Evolutionary conservation across 2,329 filamentous ascomycete genomes (phyloP), one percentile per base, ranked within the genome.

Genomic region (Fusarium robinianum): DNA sequence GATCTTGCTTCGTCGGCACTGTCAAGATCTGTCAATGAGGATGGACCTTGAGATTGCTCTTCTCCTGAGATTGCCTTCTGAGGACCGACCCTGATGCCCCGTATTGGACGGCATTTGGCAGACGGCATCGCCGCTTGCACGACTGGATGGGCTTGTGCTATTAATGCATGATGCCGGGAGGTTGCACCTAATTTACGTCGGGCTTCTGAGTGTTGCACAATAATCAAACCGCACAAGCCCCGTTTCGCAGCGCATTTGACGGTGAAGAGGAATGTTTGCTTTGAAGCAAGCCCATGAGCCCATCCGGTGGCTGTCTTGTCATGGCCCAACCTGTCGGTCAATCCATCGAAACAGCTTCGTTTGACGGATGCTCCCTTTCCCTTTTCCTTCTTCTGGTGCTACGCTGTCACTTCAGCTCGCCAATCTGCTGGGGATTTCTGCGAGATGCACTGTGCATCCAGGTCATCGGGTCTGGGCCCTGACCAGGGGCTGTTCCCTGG

Each of bases 371-470:
- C 27, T 33, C 36, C 32, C 22, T 29, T 16, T 22, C 31, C 18
- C 29, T 15, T 24, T 26, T 14, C 26, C 21, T 23, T 32, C 24
- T 41, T n/a, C 33, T 25, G 34, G 53, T 49, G 36, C 32, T 26
- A 42, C 38, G 19, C 23, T 44, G 39, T 35, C 41, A 39, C 43
- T 30, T 19, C 31, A 49, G 34, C 34, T 49, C 49, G 43, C 30
- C 27, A 36, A 41, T 31, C 37, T 33, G 36, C 26, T 36, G 16
- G 16, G 31, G 35, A 6, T 23, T 30, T 42, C 33, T 41, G 38
- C 38, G 10, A 38, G 31, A 47, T 53, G 39, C 36, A 26, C n/a
- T 36, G 31, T 32, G 24, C 41, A 49, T 34, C 45, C 52, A 48
- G 24, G 18, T 17, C 37, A 21, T 42, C 46, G 49, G 51, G 43